Evolutionary conservation across 495 filamentous ascomycete species (phyloP), one percentile per base, ranked within the genome.

Genomic region (Collariella sp.): DNA sequence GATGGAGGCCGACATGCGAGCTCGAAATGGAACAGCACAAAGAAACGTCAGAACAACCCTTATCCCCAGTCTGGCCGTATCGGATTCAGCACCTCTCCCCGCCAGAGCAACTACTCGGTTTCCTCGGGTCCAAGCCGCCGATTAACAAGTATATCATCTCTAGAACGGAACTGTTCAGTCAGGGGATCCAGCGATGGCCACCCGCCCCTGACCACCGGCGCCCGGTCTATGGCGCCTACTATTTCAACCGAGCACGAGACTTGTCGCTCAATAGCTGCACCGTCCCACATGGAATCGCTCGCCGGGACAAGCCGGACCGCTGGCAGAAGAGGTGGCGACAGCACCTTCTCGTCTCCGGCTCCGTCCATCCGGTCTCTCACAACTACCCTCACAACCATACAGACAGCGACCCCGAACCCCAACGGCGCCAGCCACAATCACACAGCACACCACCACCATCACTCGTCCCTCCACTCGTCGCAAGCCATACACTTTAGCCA

Each of bases 351-450:
- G 7, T 96, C 93, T 0, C 93, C 91, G 5, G 85, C 88, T 10
- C 91, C 90, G 3, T 96, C 91, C 5, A 83, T 93, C 23, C 88
- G 86, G 49, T 96, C 91, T 1, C 76, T 98, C 45, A 89, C 93
- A 1, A 98, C 93, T 0, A 97, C 93, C 4, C 78, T 98, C 46
- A 98, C 93, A 0, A 98, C 93, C 0, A 91, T 97, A 44, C 93
- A 98, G 67, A 97, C 93, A 4, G 75, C 84, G 29, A 83, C 85
- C 12, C 83, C 84, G 1, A 88, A 88, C 38, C 78, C 76, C 39
- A 77, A 82, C 12, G 55, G 55, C 38, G 34, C 66, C 83, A 46
- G 74, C 76, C 41, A 80, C 82, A 66, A 63, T 43, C 52, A 61
- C 38, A 55, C 63, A 13, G 66, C 62, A 18, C 74, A 68, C 55